Evolutionary conservation across 148 eudicot genomes (phyloP).

Genomic region (Polygonum aviculare): DNA sequence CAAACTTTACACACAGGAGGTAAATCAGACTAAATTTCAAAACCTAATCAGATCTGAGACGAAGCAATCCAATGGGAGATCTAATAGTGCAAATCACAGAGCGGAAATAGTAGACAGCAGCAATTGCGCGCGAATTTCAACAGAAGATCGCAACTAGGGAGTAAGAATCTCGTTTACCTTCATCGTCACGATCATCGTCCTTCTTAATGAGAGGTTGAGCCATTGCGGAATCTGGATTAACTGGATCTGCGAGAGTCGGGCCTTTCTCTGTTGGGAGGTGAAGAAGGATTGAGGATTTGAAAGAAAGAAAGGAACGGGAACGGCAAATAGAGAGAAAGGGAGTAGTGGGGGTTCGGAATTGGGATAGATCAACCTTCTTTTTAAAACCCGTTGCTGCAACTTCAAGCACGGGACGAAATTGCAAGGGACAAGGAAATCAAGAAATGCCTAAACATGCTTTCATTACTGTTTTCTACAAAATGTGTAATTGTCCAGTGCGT

Average conservation of each 20-base stretch:
- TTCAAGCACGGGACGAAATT: not conserved
- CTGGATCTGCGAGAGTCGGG: conserved; percentile 16
- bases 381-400: not conserved
- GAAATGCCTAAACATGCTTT: not conserved
- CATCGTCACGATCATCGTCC: conserved; percentile 90
- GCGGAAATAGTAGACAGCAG: not conserved
- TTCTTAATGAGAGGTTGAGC: conserved; percentile 77
- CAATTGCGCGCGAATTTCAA: conserved; percentile 8
- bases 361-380: not conserved
- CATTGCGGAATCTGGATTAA: conserved; percentile 29
- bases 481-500: too few relatives aligned
- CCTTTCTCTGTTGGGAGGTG: not conserved
- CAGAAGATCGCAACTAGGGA: not conserved
- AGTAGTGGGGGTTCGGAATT: not conserved
- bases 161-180: conserved; percentile 28
- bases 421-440: not conserved
- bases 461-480: not conserved
- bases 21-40: not conserved
- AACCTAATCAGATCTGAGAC: conserved; percentile 16
- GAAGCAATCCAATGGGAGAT: conserved; percentile 6
- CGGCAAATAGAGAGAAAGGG: not conserved
- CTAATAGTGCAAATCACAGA: not conserved
- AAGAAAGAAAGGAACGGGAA: not conserved
- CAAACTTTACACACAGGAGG: conserved; percentile 10
- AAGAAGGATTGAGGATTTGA: not conserved